Evolutionary conservation across 352 stramenopile genomes (phyloP).

Genomic region (Globisporangium acanthophoron): DNA sequence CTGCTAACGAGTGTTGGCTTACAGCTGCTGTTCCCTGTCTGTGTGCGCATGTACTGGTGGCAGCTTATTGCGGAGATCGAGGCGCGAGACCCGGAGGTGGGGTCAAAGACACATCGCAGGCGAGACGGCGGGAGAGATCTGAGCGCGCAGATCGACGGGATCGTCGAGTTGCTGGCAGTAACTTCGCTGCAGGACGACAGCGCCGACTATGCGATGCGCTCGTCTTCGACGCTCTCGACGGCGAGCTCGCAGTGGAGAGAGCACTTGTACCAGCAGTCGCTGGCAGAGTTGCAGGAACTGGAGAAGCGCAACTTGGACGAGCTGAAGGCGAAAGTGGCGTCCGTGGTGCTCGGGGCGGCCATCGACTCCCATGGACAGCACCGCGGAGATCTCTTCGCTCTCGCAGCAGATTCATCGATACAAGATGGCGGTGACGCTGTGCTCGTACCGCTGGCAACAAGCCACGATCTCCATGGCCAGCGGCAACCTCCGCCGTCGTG

Average conservation of each 20-base stretch:
- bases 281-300: constrained; percentile 12
- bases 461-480: neutral
- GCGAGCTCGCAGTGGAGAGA: constrained; percentile 7
- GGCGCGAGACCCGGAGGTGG: neutral
- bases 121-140: constrained; percentile 6
- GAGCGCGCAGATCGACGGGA: constrained; percentile 12
- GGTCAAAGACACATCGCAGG: neutral
- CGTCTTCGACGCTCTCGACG: neutral
- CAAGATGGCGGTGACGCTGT: neutral
- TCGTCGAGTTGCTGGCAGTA: constrained; percentile 7
- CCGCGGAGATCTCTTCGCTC: neutral
- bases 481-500: constrained; percentile 12
- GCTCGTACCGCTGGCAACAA: neutral
- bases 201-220: neutral
- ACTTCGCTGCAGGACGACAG: constrained; percentile 1
- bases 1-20: neutral
- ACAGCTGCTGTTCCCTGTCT: neutral
- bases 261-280: constrained; percentile 28
- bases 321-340: constrained; percentile 18
- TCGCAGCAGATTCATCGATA: neutral
- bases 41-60: neutral
- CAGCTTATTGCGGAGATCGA: constrained; percentile 7
- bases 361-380: neutral
- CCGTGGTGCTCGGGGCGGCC: constrained; percentile 8
- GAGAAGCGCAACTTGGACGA: constrained; percentile 20